Base-by-base conservation (phyloP, 345 rosid genomes). In the Pelargonium nanum region DNA sequence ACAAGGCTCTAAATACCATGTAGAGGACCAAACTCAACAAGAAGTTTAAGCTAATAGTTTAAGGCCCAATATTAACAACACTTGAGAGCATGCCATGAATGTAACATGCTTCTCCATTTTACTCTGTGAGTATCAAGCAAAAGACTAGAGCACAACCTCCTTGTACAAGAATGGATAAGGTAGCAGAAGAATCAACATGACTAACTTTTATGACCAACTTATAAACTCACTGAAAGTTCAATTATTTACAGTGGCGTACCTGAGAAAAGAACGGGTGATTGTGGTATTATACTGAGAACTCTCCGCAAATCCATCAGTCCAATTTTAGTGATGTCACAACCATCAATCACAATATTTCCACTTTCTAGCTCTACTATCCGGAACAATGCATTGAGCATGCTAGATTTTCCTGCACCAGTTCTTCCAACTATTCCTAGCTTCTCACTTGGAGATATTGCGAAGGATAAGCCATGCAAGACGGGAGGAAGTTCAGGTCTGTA, bases 321-420 rank as follows among this genome's bases (percentile, higher is more conserved):
- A 24, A 89, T 80, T 65, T 72, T 79, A 48, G 87, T 74, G 48
- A 74, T 70, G 63, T 87, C 85, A 66, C 53, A 80, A 50, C 80
- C 83, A 76, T 93, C 97, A 54, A 93, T 84, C 68, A 66, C 34
- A 26, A 93, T 80, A 69, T 84, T 80, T 72, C 99, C 97, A 19
- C 75, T 85, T 71, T 89, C 86, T 30, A 89, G 52, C 74, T 93
- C 96, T 48, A 89, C 94, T 62, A 89, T 85, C 72, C 96, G 85
- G 69, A 84, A 89, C 59, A 89, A 77, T 58, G 97, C 96, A 80
- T 89, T 93, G 53, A 89, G 75, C 97, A 93, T 81, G 64, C 97
- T 89, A 61, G 97, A 89, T 73, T 93, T 93, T 40, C 97, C 97
- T 0, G 94, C 96, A 52, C 99, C 99, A 57, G 96, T 89, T 85